Conservation (phyloP, 225 moss, liverwort and hornwort genomes). For the Lunularia cruciata region DNA sequence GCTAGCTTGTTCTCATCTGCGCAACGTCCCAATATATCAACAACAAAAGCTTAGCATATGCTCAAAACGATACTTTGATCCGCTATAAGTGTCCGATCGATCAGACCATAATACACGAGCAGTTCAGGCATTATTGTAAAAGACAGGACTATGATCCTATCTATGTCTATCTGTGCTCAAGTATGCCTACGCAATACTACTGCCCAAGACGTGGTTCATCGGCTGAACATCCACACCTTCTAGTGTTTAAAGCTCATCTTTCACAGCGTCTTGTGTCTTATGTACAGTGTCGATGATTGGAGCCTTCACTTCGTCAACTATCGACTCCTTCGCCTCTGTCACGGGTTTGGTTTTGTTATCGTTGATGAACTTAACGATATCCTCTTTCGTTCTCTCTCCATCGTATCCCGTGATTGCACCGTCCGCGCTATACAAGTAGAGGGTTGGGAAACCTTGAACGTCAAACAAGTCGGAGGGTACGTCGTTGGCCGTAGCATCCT, state of each 20-base stretch:
- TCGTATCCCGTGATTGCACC: constrained; percentile 61
- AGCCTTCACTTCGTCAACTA: neutral
- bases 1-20: no score
- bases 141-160: no score
- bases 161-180: no score
- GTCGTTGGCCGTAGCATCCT: constrained; percentile 93
- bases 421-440: constrained; percentile 66
- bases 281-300: constrained; percentile 7
- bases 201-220: no score
- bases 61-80: neutral
- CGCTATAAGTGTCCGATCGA: no score
- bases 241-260: constrained; percentile 32
- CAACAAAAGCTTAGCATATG: neutral
- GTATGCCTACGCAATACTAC: no score
- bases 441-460: constrained; percentile 83
- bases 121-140: no score
- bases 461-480: constrained; percentile 57
- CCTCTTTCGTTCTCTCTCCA: constrained; percentile 71
- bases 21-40: no score
- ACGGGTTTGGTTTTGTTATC: constrained; percentile 46
- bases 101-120: no score
- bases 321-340: neutral
- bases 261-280: neutral
- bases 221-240: constrained; percentile 15
- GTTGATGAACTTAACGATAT: constrained; percentile 71